phyloP scores from a whole-genome alignment of 352 stramenopile genomes.

The Globisporangium carolinianum region DNA sequence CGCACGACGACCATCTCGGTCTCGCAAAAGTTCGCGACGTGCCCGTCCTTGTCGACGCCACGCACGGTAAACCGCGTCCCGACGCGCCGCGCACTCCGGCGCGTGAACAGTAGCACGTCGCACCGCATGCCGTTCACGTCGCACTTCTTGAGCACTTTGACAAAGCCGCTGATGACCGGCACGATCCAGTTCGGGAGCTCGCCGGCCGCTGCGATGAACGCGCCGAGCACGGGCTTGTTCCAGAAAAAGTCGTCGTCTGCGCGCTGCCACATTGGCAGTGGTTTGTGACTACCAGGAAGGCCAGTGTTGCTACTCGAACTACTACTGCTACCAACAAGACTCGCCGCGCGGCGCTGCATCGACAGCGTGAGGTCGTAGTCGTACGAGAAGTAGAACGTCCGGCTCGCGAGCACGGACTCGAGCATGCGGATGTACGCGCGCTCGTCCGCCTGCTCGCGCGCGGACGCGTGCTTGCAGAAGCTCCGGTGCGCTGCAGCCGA shows the following conservation, averaged over 20 bases:
- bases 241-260: slow-evolving; percentile 91
- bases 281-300: not conserved
- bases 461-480: slow-evolving; percentile 47
- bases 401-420: slow-evolving; percentile 29
- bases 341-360: slow-evolving; percentile 33
- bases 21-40: slow-evolving; percentile 92
- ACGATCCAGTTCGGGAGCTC: slow-evolving; percentile 59
- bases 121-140: slow-evolving; percentile 50
- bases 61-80: slow-evolving; percentile 90
- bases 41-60: slow-evolving; percentile 84
- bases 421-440: slow-evolving; percentile 53
- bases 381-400: slow-evolving; percentile 68
- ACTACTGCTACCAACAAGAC: not conserved
- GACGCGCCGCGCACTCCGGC: slow-evolving; percentile 69
- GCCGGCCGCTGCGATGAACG: slow-evolving; percentile 32
- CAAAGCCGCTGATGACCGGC: slow-evolving; percentile 59
- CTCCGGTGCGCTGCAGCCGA: slow-evolving; percentile 35
- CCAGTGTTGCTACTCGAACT: too few species aligned
- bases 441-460: slow-evolving; percentile 53
- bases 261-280: slow-evolving; percentile 39
- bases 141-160: slow-evolving; percentile 64
- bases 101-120: slow-evolving; percentile 67
- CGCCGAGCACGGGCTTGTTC: slow-evolving; percentile 74
- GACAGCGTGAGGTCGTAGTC: slow-evolving; percentile 62
- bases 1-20: slow-evolving; percentile 89